A percentile compares a stretch with the other conserved stretches of the same genome.
phyloP scores from a whole-genome alignment of 2,329 filamentous ascomycete genomes.

The Venturia effusa region DNA sequence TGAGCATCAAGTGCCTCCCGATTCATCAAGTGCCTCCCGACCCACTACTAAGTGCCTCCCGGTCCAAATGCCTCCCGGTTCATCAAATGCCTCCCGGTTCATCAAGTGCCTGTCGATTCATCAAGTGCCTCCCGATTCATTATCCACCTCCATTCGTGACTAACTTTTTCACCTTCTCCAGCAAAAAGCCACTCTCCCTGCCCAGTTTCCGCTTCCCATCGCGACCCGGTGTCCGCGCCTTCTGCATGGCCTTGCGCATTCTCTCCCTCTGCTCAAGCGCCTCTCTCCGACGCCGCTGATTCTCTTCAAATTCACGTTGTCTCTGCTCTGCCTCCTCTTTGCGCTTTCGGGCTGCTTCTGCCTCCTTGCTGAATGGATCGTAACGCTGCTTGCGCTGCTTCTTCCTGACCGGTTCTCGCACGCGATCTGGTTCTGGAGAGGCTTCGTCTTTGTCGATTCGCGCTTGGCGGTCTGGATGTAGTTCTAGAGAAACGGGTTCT shows the following conservation, averaged over 20 bases:
- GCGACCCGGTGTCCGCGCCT: slow-evolving; percentile 47
- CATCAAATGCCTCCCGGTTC: background rate
- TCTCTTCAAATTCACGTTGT: slow-evolving; percentile 48
- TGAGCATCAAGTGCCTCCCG: background rate
- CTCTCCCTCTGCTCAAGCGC: slow-evolving; percentile 55
- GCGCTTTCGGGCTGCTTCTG: slow-evolving; percentile 37
- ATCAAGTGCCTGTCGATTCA: no score
- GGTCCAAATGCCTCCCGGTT: no score
- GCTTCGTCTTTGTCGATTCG: slow-evolving; percentile 40
- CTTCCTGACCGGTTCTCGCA: background rate
- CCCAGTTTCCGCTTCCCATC: slow-evolving; percentile 72
- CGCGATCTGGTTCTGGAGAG: slow-evolving; percentile 7
- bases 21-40: background rate
- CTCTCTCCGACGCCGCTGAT: slow-evolving; percentile 45
- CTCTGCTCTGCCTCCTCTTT: slow-evolving; percentile 55
- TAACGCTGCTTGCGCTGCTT: slow-evolving; percentile 11
- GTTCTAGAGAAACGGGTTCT: slow-evolving; percentile 35
- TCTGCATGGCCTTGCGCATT: slow-evolving; percentile 55
- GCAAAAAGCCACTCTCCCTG: slow-evolving; percentile 63
- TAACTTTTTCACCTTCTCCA: slow-evolving; percentile 68
- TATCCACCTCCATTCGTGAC: slow-evolving; percentile 27
- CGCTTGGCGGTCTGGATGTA: slow-evolving; percentile 50
- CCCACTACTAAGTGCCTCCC: background rate
- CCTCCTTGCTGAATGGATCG: slow-evolving; percentile 32
- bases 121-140: background rate